phyloP scores from a whole-genome alignment of 176 grass and related monocot species.

The Triticum dicoccoides region DNA sequence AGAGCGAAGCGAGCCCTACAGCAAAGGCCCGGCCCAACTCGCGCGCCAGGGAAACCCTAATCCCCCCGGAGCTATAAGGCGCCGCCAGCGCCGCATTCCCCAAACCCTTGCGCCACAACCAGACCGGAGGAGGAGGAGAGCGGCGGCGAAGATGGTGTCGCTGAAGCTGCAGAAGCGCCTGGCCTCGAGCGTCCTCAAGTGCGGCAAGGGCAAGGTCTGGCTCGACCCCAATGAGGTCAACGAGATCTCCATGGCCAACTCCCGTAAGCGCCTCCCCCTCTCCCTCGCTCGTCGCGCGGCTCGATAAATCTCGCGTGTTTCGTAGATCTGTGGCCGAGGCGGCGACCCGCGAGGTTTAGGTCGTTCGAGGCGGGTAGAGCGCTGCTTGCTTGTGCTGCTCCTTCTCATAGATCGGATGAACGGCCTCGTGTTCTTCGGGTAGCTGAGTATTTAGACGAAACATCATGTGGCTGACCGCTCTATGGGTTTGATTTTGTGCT shows the following conservation, averaged over 20 bases:
- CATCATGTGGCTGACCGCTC: background rate
- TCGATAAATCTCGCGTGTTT: background rate
- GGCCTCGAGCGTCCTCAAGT: slow-evolving; percentile 60
- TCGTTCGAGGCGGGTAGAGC: background rate
- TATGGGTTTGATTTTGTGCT: background rate
- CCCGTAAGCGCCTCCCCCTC: slow-evolving; percentile 33
- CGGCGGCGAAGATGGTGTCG: slow-evolving; percentile 47
- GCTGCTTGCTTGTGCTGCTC: background rate
- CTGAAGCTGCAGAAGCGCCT: slow-evolving; percentile 64
- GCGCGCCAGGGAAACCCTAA: background rate
- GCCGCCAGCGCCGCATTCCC: background rate
- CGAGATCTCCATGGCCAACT: slow-evolving; percentile 78
- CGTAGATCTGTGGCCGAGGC: background rate
- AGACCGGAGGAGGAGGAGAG: background rate
- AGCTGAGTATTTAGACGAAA: background rate
- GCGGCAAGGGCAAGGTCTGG: slow-evolving; percentile 71
- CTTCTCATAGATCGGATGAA: background rate
- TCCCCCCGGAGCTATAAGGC: background rate
- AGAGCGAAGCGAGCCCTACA: background rate
- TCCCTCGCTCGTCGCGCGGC: background rate
- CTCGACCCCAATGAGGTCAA: slow-evolving; percentile 73
- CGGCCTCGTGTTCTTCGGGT: too few relatives aligned
- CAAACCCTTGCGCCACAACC: background rate
- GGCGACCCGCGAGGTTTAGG: background rate
- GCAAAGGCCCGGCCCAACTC: slow-evolving; percentile 5